phyloP scores from a whole-genome alignment of 148 eudicot genomes.

The Amaranthus cruentus region DNA sequence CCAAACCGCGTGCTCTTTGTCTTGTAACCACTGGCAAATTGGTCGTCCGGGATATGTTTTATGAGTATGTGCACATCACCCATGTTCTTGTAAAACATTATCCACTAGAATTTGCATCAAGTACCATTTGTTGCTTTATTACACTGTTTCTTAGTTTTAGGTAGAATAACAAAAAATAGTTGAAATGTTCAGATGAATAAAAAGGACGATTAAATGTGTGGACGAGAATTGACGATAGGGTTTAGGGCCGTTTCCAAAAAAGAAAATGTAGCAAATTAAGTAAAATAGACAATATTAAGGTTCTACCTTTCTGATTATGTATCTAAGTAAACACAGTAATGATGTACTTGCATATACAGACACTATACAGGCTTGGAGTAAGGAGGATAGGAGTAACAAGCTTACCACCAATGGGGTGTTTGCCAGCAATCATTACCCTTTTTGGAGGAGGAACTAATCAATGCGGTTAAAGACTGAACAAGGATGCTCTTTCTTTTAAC shows the following conservation, averaged over 20 bases:
- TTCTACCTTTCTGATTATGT: not conserved
- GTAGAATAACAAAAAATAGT: no score
- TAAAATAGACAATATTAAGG: not conserved
- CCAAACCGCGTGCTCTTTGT: conserved; percentile 93
- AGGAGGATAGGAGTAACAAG: conserved; percentile 71
- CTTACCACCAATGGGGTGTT: conserved; percentile 78
- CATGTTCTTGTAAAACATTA: not conserved
- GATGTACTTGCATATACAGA: conserved; percentile 27
- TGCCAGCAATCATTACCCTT: conserved; percentile 83
- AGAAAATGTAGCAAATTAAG: not conserved
- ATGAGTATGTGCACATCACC: conserved; percentile 60
- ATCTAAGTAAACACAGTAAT: not conserved
- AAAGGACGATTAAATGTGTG: not conserved
- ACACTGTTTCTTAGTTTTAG: no score
- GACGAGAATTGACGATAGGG: no score
- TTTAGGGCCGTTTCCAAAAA: not conserved
- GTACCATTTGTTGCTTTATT: no score
- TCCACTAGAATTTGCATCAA: not conserved
- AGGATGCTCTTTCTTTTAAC: conserved; percentile 63
- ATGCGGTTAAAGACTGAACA: conserved; percentile 55
- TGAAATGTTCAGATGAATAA: not conserved
- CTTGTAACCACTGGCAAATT: conserved; percentile 87
- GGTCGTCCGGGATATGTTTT: conserved; percentile 90
- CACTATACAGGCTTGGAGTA: conserved; percentile 51
- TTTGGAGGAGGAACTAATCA: conserved; percentile 56